Conservation (phyloP, 371 early-diverging fungal species). For the Mortierella polycephala region DNA sequence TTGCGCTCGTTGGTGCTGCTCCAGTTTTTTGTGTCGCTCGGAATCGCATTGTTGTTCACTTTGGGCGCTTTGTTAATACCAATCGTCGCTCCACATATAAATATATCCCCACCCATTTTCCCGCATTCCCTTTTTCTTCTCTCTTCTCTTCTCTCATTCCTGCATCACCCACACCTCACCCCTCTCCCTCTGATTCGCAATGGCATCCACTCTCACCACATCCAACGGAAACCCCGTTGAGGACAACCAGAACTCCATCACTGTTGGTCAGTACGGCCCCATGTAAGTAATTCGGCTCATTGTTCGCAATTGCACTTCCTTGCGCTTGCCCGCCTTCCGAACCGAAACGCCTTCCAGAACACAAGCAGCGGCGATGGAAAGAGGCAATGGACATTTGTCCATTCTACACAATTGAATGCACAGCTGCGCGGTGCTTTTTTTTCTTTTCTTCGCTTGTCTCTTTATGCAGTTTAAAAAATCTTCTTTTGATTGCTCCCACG, state of each 20-base stretch:
- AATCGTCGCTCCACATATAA: neutral
- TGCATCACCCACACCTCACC: slow-evolving; percentile 8
- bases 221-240: slow-evolving; percentile 63
- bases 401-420: no score
- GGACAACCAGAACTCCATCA: slow-evolving; percentile 71
- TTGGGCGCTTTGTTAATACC: no score
- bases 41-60: no score
- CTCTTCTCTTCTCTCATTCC: slow-evolving; percentile 6
- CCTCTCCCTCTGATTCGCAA: slow-evolving; percentile 49
- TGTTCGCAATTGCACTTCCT: neutral
- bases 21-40: no score
- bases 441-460: no score
- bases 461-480: no score
- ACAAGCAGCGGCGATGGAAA: no score
- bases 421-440: no score
- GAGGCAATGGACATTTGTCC: no score
- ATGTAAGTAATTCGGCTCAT: slow-evolving; percentile 48
- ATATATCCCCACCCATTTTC: neutral
- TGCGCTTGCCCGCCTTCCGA: neutral
- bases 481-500: no score
- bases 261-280: slow-evolving; percentile 67
- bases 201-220: slow-evolving; percentile 48
- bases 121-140: slow-evolving; percentile 2
- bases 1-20: no score
- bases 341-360: slow-evolving; percentile 10